A percentile compares a stretch with the other conserved stretches of the same genome.
Evolutionary conservation across 1,284 basidiomycete species (phyloP).

Genomic region (Somion occarium): DNA sequence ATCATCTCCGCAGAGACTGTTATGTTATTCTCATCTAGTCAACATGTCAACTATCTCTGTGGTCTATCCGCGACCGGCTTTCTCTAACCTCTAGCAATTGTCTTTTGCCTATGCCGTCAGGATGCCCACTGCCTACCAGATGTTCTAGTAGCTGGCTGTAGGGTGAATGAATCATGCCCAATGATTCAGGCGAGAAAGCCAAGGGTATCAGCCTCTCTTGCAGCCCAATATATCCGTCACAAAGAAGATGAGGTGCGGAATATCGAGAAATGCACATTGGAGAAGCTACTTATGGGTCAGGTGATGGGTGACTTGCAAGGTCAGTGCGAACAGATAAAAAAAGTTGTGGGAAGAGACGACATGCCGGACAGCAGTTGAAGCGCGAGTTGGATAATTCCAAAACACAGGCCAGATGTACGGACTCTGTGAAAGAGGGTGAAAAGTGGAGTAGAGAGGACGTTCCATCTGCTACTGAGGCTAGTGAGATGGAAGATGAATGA

Average conservation of each 20-base stretch:
- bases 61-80: no score
- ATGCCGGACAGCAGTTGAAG: conserved; percentile 51
- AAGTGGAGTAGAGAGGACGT: conserved; percentile 20
- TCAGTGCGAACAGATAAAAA: conserved; percentile 71
- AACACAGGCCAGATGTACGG: conserved; percentile 11
- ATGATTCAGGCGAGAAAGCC: conserved; percentile 81
- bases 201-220: conserved; percentile 85
- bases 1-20: no score
- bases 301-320: conserved; percentile 82
- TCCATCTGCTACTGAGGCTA: conserved; percentile 9
- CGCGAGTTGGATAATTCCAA: conserved; percentile 51
- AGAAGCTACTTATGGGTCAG: conserved; percentile 90
- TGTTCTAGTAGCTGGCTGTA: no score
- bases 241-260: conserved; percentile 89
- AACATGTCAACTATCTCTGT: no score
- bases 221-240: conserved; percentile 86
- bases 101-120: no score
- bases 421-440: conserved; percentile 8
- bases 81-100: no score
- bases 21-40: no score
- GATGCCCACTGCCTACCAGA: no score
- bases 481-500: conserved; percentile 1
- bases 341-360: conserved; percentile 71
- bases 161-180: conserved; percentile 88
- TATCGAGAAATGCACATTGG: conserved; percentile 93